Base-by-base conservation (phyloP, 371 early-diverging fungal genomes). In the Encephalitozoon cuniculi region DNA sequence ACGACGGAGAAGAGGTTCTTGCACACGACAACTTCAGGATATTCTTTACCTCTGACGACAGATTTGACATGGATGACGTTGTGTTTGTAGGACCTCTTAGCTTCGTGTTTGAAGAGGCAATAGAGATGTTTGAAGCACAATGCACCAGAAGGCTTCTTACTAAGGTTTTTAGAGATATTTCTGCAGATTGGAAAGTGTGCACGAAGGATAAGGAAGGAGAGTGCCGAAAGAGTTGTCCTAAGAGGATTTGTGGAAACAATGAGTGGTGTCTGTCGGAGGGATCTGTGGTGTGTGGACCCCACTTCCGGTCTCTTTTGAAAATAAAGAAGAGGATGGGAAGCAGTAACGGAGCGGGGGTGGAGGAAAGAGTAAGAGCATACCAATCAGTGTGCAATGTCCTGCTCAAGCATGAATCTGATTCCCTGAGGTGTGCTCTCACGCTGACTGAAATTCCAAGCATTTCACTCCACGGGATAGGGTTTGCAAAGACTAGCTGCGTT, bases 71-170 rank as follows among this genome's bases (percentile, higher is more conserved):
- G 11, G 39, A 68, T 28, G 70, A 73, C 9, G 37, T 71, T 7
- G 37, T 53, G 32, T 76, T 71, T 74, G 65, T 80, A 12, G 80
- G 80, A 30, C 76, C 76, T 25, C 51, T 76, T 26, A 23, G 15
- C 15, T 76, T 71, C 53, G 63, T 40, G 26, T 28, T 63, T 34
- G 40, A 37, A 26, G 39, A 55, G 1, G 43, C 32, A 25, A 32
- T 72, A 39, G 32, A 25, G 32, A 46, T 64, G 34, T 64, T 46
- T 34, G 52, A 44, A 8, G 15, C n/a, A 21, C 21, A 49, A 23
- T 46, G 43, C 37, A 37, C 51, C 21, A 26, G 51, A 68, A 18
- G 9, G 32, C 46, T 46, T 52, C 43, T 68, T 46, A 30, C 6
- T 11, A 49, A 68, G 28, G 49, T 30, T 66, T 43, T 66, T 43